Conservation (phyloP, 1,139 yeast species). For the Magnusiomyces tetraspermus region DNA sequence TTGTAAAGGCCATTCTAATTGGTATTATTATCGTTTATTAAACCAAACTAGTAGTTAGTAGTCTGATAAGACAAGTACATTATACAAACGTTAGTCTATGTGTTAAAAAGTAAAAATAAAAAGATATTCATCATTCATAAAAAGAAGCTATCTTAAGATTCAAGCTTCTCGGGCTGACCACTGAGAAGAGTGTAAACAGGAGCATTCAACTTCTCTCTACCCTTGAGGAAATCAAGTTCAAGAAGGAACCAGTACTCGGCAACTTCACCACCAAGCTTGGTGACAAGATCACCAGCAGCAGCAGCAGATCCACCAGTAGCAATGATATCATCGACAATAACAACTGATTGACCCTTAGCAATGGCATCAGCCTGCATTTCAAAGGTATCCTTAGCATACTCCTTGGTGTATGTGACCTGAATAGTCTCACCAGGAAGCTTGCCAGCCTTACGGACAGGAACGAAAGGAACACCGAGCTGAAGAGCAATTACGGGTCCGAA, state of each 20-base stretch:
- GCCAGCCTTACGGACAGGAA: conserved; percentile 91
- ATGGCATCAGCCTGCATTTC: conserved; percentile 82
- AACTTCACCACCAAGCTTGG: conserved; percentile 56
- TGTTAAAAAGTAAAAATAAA: neutral
- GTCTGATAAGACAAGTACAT: too few species aligned
- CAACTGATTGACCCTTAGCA: conserved; percentile 64
- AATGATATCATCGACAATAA: conserved; percentile 89
- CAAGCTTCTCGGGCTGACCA: conserved; percentile 43
- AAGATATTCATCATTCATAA: neutral
- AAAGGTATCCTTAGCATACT: conserved; percentile 80
- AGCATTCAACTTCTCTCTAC: conserved; percentile 77
- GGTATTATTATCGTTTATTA: too few species aligned
- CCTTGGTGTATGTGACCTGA: conserved; percentile 72
- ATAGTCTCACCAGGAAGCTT: conserved; percentile 83
- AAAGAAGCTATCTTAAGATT: neutral
- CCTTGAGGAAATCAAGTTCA: conserved; percentile 92
- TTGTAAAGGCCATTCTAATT: too few species aligned
- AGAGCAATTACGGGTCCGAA: conserved; percentile 94
- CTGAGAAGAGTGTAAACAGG: conserved; percentile 80
- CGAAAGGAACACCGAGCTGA: conserved; percentile 79
- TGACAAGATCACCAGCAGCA: conserved; percentile 84
- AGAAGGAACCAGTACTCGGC: conserved; percentile 77
- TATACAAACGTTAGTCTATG: neutral
- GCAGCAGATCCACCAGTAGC: conserved; percentile 97
- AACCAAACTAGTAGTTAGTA: too few species aligned